These are phyloP conservation scores for Annulohypoxylon maeteangense DNA, from an alignment of 495 filamentous ascomycete genomes.

Conservation along the genomic window DNA sequence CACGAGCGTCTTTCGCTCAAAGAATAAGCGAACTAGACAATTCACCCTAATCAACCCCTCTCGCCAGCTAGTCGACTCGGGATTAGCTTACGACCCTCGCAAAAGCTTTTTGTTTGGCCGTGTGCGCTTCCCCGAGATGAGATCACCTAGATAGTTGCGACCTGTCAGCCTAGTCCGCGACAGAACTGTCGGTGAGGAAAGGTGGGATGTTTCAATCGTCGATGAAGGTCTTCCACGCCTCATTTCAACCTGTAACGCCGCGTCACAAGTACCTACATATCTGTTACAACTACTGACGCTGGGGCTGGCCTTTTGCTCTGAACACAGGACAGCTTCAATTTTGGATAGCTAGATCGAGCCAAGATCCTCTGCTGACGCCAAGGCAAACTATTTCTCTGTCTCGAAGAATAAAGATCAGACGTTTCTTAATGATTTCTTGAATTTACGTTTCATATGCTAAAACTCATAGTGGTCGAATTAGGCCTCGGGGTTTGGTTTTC, in stretches of 20 bases:
- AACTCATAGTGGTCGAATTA: background rate
- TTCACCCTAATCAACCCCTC: background rate
- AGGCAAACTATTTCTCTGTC: background rate
- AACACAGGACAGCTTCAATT: background rate
- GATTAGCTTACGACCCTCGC: conserved; percentile 21
- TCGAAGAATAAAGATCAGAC: background rate
- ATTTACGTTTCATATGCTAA: background rate
- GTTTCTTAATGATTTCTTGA: background rate
- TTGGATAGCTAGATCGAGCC: conserved; percentile 3
- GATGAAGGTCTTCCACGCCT: conserved; percentile 2
- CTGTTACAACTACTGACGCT: background rate
- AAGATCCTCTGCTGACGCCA: conserved; percentile 16
- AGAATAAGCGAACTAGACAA: conserved; percentile 8
- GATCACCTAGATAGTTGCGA: conserved; percentile 25
- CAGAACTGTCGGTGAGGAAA: conserved; percentile 39
- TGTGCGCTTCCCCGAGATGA: conserved; percentile 35
- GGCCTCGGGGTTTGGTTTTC: background rate
- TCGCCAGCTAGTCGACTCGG: conserved; percentile 20
- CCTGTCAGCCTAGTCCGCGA: conserved; percentile 15
- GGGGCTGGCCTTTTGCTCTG: background rate
- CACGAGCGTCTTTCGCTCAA: background rate
- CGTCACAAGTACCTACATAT: conserved; percentile 5
- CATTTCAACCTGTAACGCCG: conserved; percentile 3
- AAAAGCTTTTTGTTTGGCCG: conserved; percentile 20
- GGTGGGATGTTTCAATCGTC: conserved; percentile 33